Conservation (phyloP, 768 basidiomycete genomes). For the Cytidiella melzeri region DNA sequence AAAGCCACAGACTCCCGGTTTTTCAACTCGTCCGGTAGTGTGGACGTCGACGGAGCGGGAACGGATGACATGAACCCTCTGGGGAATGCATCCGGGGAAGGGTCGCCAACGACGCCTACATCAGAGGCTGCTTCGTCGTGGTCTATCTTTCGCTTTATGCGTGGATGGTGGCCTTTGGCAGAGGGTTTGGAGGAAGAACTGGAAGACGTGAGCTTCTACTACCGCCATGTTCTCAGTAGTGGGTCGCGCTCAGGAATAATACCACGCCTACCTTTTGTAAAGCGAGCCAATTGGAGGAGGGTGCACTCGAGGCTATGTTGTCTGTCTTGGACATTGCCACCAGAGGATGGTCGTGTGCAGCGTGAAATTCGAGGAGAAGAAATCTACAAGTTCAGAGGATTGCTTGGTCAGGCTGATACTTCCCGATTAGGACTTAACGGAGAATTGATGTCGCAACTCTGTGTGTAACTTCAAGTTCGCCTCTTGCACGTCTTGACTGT, state of each 20-base stretch:
- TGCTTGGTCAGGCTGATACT: no score
- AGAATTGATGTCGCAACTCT: not conserved
- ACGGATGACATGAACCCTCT: slow-evolving; percentile 2
- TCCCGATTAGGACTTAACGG: not conserved
- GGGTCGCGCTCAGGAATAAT: not conserved
- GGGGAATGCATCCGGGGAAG: slow-evolving; percentile 15
- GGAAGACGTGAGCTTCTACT: slow-evolving; percentile 10
- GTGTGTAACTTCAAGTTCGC: not conserved
- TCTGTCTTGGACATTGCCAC: not conserved
- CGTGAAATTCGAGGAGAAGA: not conserved
- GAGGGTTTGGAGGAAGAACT: not conserved
- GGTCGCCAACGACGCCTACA: not conserved
- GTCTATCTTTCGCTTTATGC: slow-evolving; percentile 15
- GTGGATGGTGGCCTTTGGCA: not conserved
- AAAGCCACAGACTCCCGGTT: slow-evolving; percentile 43
- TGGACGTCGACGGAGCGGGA: slow-evolving; percentile 1
- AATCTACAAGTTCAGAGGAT: no score
- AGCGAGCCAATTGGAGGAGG: slow-evolving; percentile 13
- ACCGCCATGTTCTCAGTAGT: not conserved
- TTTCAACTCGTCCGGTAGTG: slow-evolving; percentile 26
- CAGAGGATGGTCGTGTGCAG: not conserved
- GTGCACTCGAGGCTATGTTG: not conserved
- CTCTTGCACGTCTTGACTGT: not conserved
- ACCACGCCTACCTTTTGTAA: slow-evolving; percentile 12
- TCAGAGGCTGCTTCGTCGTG: slow-evolving; percentile 3